Conservation (phyloP, 208 protist species). For the Herpetomonas muscarum region DNA sequence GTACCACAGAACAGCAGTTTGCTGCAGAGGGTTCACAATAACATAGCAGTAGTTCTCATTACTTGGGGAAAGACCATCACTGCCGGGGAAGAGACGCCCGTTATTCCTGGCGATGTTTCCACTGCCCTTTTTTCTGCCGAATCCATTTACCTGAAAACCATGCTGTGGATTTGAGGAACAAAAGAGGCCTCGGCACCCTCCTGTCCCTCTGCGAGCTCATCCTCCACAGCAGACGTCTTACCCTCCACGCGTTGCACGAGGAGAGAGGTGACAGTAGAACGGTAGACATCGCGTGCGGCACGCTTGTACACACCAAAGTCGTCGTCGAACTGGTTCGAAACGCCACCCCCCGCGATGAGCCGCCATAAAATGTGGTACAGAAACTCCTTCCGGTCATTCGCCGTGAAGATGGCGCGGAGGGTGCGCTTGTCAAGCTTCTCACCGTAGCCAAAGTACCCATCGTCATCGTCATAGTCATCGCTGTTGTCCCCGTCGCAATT, state of each 20-base stretch:
- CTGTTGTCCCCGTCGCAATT: slow-evolving; percentile 11
- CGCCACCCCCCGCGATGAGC: slow-evolving; percentile 60
- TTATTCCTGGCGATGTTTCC: too few relatives aligned
- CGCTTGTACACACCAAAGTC: slow-evolving; percentile 50
- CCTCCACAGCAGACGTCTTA: background rate
- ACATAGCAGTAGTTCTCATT: slow-evolving; percentile 73
- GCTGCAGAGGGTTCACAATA: slow-evolving; percentile 36
- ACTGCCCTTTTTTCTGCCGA: background rate
- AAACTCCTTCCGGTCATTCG: slow-evolving; percentile 37
- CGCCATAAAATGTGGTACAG: slow-evolving; percentile 74
- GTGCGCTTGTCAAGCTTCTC: slow-evolving; percentile 17
- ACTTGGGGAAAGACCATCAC: slow-evolving; percentile 33
- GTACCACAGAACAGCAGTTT: slow-evolving; percentile 32
- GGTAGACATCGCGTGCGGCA: slow-evolving; percentile 37
- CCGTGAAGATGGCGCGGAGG: slow-evolving; percentile 25
- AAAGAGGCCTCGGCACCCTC: slow-evolving; percentile 2
- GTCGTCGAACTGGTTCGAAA: slow-evolving; percentile 81
- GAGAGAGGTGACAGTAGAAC: slow-evolving; percentile 34
- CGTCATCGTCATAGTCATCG: slow-evolving; percentile 37
- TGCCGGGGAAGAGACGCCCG: slow-evolving; percentile 28
- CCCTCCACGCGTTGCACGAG: slow-evolving; percentile 9
- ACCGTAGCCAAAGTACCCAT: slow-evolving; percentile 15
- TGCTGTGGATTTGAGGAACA: background rate
- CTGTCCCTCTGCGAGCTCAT: slow-evolving; percentile 10
- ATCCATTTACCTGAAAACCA: background rate